Percentiles rank a stretch among this genome's conserved stretches.
Conservation (phyloP, 106 monocot species). For the Ottelia alismoides region DNA sequence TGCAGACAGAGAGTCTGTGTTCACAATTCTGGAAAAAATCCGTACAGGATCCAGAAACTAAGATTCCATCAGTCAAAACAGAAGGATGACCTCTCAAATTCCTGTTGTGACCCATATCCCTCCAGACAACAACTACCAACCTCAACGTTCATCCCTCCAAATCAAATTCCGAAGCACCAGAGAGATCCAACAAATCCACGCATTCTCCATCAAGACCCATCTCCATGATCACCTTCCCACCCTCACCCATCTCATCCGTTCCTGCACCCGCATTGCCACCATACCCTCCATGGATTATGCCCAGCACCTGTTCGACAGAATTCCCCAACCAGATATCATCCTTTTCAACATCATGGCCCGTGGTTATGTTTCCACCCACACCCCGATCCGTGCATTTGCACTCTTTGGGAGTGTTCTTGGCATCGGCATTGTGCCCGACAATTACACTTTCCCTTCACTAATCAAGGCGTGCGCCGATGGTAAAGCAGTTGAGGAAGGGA, state of each 20-base stretch:
- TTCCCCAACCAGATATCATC: constrained; percentile 28
- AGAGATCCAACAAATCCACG: constrained; percentile 58
- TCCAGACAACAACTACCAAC: no score
- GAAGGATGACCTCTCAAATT: no score
- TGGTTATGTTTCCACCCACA: constrained; percentile 38
- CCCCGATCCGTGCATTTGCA: constrained; percentile 19
- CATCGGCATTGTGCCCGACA: constrained; percentile 19
- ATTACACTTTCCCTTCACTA: constrained; percentile 72
- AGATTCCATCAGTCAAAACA: no score
- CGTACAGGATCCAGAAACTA: no score
- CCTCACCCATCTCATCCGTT: constrained; percentile 39
- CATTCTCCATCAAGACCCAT: constrained; percentile 49
- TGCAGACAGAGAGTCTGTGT: no score
- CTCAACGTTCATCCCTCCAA: no score
- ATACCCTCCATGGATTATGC: constrained; percentile 26
- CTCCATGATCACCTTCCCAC: constrained; percentile 17
- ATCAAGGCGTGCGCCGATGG: constrained; percentile 53
- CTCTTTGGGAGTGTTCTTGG: constrained; percentile 38
- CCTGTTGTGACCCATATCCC: no score
- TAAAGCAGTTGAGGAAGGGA: constrained; percentile 24
- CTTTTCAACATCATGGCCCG: constrained; percentile 66
- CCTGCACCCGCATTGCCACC: constrained; percentile 4
- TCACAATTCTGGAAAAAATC: no score
- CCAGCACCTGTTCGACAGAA: constrained; percentile 49
- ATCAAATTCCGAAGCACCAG: no score